Conservation (phyloP, 257 asterid species). For the Sherardia arvensis region DNA sequence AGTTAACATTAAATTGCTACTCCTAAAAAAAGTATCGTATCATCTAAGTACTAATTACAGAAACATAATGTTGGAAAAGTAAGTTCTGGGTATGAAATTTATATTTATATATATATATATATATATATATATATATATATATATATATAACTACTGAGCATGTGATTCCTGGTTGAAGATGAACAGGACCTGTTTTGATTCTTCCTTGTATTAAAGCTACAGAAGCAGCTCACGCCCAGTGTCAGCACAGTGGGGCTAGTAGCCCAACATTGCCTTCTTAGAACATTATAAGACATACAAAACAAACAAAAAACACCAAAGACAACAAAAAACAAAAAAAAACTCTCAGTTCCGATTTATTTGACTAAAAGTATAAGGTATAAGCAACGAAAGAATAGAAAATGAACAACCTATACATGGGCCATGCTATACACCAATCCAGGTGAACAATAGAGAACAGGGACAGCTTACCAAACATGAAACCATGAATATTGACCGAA, state of each 20-base stretch:
- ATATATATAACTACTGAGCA: slow-evolving; percentile 52
- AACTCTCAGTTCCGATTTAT: slow-evolving; percentile 75
- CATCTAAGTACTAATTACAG: background rate
- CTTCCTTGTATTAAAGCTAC: slow-evolving; percentile 96
- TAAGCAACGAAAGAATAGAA: slow-evolving; percentile 37
- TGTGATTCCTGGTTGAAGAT: slow-evolving; percentile 91
- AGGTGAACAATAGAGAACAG: slow-evolving; percentile 40
- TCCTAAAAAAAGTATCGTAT: background rate
- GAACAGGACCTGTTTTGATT: slow-evolving; percentile 91
- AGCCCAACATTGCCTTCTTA: slow-evolving; percentile 99
- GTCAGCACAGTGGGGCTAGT: slow-evolving; percentile 99
- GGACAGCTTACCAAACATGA: slow-evolving; percentile 73
- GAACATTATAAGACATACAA: slow-evolving; percentile 88
- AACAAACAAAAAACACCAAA: slow-evolving; percentile 98
- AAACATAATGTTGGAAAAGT: background rate
- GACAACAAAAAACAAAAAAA: slow-evolving; percentile 94
- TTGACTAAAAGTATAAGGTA: slow-evolving; percentile 56
- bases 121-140: slow-evolving; percentile 37
- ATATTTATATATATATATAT: slow-evolving; percentile 35
- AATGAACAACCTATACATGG: slow-evolving; percentile 30
- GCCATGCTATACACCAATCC: slow-evolving; percentile 28
- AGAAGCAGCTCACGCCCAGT: slow-evolving; percentile 99
- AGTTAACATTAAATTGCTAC: slow-evolving; percentile 4
- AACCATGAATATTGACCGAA: slow-evolving; percentile 67
- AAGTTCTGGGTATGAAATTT: slow-evolving; percentile 19